Evolutionary conservation across 1,284 basidiomycete species (phyloP), one percentile per base, ranked within the genome.

Genomic region (Salmacisia buchloeana): DNA sequence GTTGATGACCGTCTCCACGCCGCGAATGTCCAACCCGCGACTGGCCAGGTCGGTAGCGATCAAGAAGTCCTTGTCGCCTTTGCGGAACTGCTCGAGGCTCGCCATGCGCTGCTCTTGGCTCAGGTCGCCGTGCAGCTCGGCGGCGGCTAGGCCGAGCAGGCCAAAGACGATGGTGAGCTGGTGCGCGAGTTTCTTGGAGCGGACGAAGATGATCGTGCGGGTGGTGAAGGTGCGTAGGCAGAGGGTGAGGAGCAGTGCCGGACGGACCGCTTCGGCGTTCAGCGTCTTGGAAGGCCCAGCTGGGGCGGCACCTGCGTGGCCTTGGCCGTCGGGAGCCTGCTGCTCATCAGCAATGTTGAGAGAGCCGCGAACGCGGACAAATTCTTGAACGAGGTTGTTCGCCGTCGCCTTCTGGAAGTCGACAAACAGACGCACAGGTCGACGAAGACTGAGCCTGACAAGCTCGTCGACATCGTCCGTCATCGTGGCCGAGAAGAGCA

Each of bases 401-500:
- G 94, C 92, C 0, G 91, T 94, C 39, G 85, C 88, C 62, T 90
- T 86, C 80, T 93, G 93, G 6, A 92, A 91, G 78, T 98, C 94
- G 35, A 98, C 93, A 79, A 97, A 97, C 31, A 98, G 84, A 43
- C 93, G 86, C 27, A 94, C 91, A 2, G 94, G 94, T 78, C 89
- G 91, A 77, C 91, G 88, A 57, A 98, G 83, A 18, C 90, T 92
- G 84, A 97, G 89, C 74, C 87, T 87, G 63, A 97, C 90, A 46
- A 98, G 86, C 77, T 93, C 89, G 75, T 97, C 92, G 7, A 98
- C 90, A 0, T 89, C 89, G 81, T 97, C 94, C 1, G 92, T 96
- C 89, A 97, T 97, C 0, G 94, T 98, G 1, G 94, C 94, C 0
- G 92, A 96, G 82, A 98, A 98, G 29, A 98, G 84, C 92, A 98